Evolutionary conservation across 2,329 filamentous ascomycete species (phyloP), one percentile per base, ranked within the genome.

Genomic region (Aspergillus arachidicola): DNA sequence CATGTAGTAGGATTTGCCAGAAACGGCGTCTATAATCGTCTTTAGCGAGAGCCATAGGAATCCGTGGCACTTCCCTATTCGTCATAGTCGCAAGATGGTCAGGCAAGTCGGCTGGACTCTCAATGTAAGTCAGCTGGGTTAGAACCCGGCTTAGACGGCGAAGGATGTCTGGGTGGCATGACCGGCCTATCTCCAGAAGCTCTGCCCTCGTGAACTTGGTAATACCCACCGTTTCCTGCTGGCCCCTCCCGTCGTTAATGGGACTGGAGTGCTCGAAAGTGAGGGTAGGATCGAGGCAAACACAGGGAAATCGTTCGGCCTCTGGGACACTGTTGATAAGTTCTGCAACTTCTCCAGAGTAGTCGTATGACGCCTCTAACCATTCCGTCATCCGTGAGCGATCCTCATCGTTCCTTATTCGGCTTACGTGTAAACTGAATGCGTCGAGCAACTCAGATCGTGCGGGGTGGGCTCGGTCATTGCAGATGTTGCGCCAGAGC

Each of bases 301-400:
- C 79, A 34, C 83, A 81, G 2, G 83, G 83, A 60, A 80, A 85
- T 28, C 71, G 71, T 14, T 81, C 73, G 12, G 73, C 70, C 1
- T 73, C 72, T 0, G 79, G 71, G 1, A 85, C 76, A 0, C 68
- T 57, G 4, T 73, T 65, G 30, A 85, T 77, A 6, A 73, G 64
- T 0, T 76, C 72, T 28, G 75, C 61, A 7, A 85, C 81, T 28
- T 85, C 82, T 6, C 72, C 78, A 0, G 74, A 77, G 64, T 78
- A 82, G 68, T 85, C 80, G 67, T 85, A 85, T 1, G 83, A 85
- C 60, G 81, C 81, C 12, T 82, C 82, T 2, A 86, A 72, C 84
- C 84, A 86, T 0, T 60, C 64, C 67, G 80, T 82, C 79, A 84
- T 80, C 0, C 72, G 70, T 0, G 58, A 61, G 64, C 79, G 82